Percentiles rank a stretch among this genome's conserved stretches.
phyloP scores from a whole-genome alignment of 345 rosid species.

The Syzygium oleosum region DNA sequence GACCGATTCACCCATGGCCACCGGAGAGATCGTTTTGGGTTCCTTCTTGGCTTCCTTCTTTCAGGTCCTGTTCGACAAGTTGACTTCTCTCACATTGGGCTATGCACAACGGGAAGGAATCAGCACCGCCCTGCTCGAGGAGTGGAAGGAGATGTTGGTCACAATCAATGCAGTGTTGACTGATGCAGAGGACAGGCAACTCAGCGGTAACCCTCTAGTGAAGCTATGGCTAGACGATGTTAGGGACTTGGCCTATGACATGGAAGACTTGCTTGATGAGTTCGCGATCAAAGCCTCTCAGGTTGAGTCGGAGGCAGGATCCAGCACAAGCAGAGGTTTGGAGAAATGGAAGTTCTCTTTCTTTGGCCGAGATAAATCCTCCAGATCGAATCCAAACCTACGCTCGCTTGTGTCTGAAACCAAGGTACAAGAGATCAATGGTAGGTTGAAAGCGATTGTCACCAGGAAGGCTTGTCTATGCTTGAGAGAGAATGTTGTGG shows the following conservation, averaged over 20 bases:
- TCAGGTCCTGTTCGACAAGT: accelerated
- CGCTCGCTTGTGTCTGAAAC: neutral
- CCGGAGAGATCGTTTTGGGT: neutral
- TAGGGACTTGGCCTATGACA: neutral
- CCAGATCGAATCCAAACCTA: accelerated
- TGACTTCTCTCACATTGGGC: neutral
- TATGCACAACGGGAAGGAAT: neutral
- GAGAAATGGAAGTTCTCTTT: neutral
- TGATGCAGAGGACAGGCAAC: neutral
- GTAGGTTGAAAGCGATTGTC: neutral
- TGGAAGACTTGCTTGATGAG: neutral
- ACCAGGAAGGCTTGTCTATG: neutral
- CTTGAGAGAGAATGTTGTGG: neutral
- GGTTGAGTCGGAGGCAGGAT: neutral
- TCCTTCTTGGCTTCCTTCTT: neutral
- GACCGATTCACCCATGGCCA: neutral
- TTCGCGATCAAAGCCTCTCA: accelerated
- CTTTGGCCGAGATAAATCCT: neutral
- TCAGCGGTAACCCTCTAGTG: neutral
- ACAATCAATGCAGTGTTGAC: neutral
- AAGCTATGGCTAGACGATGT: neutral
- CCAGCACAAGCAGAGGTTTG: neutral
- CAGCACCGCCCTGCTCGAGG: neutral
- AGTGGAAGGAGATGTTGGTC: neutral
- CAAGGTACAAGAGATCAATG: neutral